Evolutionary conservation across 208 protist genomes (phyloP), one percentile per base, ranked within the genome.

Genomic region (Leishmania amazonensis): DNA sequence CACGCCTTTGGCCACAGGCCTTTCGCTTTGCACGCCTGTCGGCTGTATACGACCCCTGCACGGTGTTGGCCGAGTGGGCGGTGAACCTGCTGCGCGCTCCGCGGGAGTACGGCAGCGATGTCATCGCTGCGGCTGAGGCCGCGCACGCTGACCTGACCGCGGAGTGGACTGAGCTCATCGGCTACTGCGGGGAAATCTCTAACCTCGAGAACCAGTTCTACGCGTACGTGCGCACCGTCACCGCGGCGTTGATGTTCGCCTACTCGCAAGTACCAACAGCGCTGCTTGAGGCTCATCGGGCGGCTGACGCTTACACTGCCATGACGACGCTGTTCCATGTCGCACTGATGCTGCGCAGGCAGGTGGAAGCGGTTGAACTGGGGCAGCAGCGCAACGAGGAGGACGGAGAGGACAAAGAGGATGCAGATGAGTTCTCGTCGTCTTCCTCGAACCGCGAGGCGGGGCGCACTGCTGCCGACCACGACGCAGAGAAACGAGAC

Each of bases 1-100:
- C 85, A n/a, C 86, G 87, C 11, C 85, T 96, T 65, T 97, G 94
- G 94, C 67, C 79, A 45, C 91, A 94, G 71, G 94, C 94, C 0
- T 93, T 86, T 70, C 89, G 90, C 68, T 92, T 94, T 80, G 87
- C 92, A 31, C 68, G 75, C 13, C 83, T 96, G 57, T 86, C 83
- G 2, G 65, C 85, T 6, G 85, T 62, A 7, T 81, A 86, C 40
- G 87, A 92, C 83, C 62, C 85, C 70, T 89, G 81, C 76, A 31
- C 45, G 5, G 92, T 97, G 67, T 84, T 96, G 62, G 83, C 88
- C 47, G 87, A 89, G 83, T 93, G 91, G 83, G 94, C 85, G 57
- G 70, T 89, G 31, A 86, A 95, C 82, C 84, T 96, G 40, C 78
- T 90, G 45, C 83, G 60, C 24, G 24, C 76, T 7, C 65, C 80